Percentiles rank a stretch among this genome's conserved stretches.
phyloP scores from a whole-genome alignment of 2,329 filamentous ascomycete genomes.

The Alternaria arbusti region DNA sequence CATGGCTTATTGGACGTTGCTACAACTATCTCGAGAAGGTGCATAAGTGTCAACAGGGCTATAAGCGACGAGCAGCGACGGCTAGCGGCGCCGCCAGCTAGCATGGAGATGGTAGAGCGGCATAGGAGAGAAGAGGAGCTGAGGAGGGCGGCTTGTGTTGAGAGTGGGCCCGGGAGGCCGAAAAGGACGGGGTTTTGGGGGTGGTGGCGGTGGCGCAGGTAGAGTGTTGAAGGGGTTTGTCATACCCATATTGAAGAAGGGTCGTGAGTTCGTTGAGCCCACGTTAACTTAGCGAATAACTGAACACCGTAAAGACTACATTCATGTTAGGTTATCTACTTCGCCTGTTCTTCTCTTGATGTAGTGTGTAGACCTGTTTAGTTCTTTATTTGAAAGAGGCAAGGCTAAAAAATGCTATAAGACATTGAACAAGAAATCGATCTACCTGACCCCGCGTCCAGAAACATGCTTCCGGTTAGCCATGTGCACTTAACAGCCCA shows the following conservation, averaged over 20 bases:
- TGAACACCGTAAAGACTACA: background rate
- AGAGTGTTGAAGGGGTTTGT: background rate
- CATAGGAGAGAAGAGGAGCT: background rate
- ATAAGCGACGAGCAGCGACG: background rate
- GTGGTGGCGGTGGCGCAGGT: background rate
- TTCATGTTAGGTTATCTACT: background rate
- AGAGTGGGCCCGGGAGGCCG: background rate
- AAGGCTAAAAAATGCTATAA: no score
- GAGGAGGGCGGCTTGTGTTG: background rate
- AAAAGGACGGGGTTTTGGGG: background rate
- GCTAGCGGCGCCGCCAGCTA: background rate
- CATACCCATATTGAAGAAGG: background rate
- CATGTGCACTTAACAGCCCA: background rate
- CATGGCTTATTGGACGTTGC: background rate
- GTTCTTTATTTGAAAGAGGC: no score
- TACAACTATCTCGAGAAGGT: background rate
- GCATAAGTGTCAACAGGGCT: background rate
- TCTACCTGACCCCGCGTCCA: fast-evolving
- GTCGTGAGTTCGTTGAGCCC: no score
- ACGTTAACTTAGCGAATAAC: no score
- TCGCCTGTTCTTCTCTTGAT: background rate
- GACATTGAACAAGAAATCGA: background rate
- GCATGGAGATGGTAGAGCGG: background rate
- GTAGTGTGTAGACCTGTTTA: background rate
- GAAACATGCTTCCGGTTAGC: background rate